These are phyloP conservation scores for Sorghum bicolor DNA, from an alignment of 176 grass and related monocot genomes.

Conservation along the genomic window Sorghum_bicolor_NCBIv3 NC_012874.2:8892001-8892500, in stretches of 20 bases:
- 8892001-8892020: constrained; percentile 80
- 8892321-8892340: background rate
- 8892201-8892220: constrained; percentile 54
- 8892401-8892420: constrained; percentile 9
- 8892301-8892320: background rate
- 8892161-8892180: constrained; percentile 45
- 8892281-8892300: background rate
- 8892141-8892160: constrained; percentile 76
- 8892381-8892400: background rate
- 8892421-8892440: background rate
- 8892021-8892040: constrained; percentile 67
- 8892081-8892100: constrained; percentile 27
- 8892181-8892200: constrained; percentile 45
- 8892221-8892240: constrained; percentile 6
- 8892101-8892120: constrained; percentile 58
- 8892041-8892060: constrained; percentile 73
- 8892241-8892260: background rate
- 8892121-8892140: constrained; percentile 58
- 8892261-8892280: background rate
- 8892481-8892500: constrained; percentile 50
- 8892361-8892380: background rate
- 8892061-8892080: constrained; percentile 80
- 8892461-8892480: constrained; percentile 87
- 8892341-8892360: background rate
- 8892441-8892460: constrained; percentile 80